Percentiles rank a stretch among this genome's conserved stretches.
Conservation (phyloP, 31 red algal species). For the Asparagopsis taxiformis region DNA sequence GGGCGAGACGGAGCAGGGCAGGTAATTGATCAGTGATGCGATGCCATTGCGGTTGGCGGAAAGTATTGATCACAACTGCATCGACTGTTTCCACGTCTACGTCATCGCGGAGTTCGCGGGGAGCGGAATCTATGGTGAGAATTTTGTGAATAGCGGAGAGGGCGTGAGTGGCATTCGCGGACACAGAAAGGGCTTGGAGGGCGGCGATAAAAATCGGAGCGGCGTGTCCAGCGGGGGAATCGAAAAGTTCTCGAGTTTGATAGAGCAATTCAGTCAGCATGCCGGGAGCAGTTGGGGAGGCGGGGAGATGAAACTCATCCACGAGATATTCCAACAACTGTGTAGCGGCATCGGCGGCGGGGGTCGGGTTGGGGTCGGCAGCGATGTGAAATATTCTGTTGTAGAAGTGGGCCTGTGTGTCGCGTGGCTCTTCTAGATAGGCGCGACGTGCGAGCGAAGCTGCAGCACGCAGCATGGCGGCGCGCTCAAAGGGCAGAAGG, state of each 20-base stretch:
- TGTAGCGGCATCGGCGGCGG: conserved; percentile 2
- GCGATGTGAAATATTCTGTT: conserved; percentile 1
- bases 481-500: conserved; percentile 14
- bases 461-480: conserved; percentile 22
- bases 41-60: conserved; percentile 10
- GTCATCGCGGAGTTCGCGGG: neutral
- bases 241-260: conserved; percentile 2
- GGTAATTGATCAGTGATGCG: conserved; percentile 8
- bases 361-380: neutral
- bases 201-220: neutral
- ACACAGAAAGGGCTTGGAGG: neutral
- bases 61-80: conserved; percentile 27
- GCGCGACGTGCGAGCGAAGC: conserved; percentile 33
- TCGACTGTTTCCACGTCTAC: conserved; percentile 11
- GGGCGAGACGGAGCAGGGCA: neutral
- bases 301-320: conserved; percentile 12
- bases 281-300: neutral
- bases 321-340: conserved; percentile 9
- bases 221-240: conserved; percentile 7
- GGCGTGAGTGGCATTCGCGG: neutral
- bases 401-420: conserved; percentile 5
- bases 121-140: conserved; percentile 16
- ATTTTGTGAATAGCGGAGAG: conserved; percentile 10
- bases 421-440: conserved; percentile 23
- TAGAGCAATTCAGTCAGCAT: conserved; percentile 13